Base-by-base conservation (phyloP, 192 early-diverging fungal species). In the Cladochytrium replicatum region DNA sequence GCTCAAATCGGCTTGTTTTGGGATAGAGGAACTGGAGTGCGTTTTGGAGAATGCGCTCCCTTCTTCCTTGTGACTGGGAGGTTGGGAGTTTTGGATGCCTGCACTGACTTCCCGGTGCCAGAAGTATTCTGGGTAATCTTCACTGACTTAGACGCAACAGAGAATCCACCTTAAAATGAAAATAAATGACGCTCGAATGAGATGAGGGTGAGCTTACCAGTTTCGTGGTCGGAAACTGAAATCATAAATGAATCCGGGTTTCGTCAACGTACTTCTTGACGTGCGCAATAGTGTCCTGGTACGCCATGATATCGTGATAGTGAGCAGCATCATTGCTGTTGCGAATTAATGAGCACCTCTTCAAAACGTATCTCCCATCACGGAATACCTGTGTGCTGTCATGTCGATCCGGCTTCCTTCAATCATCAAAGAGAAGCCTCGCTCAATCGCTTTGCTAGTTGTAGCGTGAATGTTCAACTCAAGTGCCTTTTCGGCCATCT, bases 331-430 rank as follows among this genome's bases (percentile, higher is more conserved):
- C 95, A 61, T 97, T 97, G 50, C 77, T 87, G 52, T 23, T 23
- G n/a, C 37, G 42, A 41, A 43, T 2, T 34, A 17, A 63, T 29
- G 3, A 13, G 43, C 27, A 21, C 34, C 25, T 43, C 21, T 19
- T 28, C 21, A 21, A 15, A 23, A 40, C 26, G 24, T n/a, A 19
- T 28, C 17, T 17, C 6, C 44, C 4, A 24, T 37, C 23, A 46
- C 29, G 11, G 42, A 24, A n/a, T 46, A 57, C 52, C 29, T 61
- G 57, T 99, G 95, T 3, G 86, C 95, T 0, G 88, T 93, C 91
- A 96, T 93, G 59, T 99, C 88, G 51, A 98, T 98, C 37, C 90
- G 69, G 49, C 84, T 87, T 27, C 95, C 89, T 69, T 98, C 95
- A 51, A 98, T 84, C 88, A 99, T 89, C 58, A 99, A 66, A 60